These are phyloP conservation scores for Fusarium mangiferae DNA, from an alignment of 2,329 filamentous ascomycete genomes.

Conservation along the genomic window DNA sequence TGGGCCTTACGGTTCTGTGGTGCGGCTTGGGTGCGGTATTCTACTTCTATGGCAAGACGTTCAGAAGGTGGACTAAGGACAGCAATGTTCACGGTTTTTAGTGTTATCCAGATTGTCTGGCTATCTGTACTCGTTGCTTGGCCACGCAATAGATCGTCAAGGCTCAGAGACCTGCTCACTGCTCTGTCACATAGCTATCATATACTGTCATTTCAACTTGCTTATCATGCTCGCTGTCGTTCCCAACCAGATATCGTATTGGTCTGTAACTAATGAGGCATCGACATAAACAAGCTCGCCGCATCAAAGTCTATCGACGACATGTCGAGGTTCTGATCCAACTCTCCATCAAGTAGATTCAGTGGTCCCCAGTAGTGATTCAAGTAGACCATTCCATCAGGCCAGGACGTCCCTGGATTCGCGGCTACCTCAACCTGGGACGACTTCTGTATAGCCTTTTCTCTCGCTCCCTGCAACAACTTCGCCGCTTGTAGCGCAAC, in stretches of 20 bases:
- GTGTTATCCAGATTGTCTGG: background rate
- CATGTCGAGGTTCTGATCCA: background rate
- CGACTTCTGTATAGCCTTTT: background rate
- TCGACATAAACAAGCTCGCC: constrained; percentile 81
- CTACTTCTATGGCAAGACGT: constrained; percentile 3
- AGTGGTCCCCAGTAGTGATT: background rate
- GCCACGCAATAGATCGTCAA: fast-evolving
- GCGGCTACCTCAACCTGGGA: background rate
- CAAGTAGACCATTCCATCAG: background rate
- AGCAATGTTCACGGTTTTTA: constrained; percentile 1
- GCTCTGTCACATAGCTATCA: too few relatives aligned
- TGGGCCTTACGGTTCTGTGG: background rate
- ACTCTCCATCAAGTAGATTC: background rate
- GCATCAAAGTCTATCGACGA: background rate
- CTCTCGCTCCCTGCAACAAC: background rate
- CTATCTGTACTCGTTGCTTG: background rate
- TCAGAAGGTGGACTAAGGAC: background rate
- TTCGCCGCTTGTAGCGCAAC: background rate
- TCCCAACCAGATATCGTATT: fast-evolving
- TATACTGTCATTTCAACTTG: background rate
- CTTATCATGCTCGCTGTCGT: fast-evolving
- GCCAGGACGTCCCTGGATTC: background rate
- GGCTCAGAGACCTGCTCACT: fast-evolving
- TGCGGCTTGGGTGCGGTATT: background rate
- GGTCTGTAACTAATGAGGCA: constrained; percentile 76